Evolutionary conservation across 176 grass and related monocot genomes (phyloP).

Genomic region (Rhynchospora pubera): DNA sequence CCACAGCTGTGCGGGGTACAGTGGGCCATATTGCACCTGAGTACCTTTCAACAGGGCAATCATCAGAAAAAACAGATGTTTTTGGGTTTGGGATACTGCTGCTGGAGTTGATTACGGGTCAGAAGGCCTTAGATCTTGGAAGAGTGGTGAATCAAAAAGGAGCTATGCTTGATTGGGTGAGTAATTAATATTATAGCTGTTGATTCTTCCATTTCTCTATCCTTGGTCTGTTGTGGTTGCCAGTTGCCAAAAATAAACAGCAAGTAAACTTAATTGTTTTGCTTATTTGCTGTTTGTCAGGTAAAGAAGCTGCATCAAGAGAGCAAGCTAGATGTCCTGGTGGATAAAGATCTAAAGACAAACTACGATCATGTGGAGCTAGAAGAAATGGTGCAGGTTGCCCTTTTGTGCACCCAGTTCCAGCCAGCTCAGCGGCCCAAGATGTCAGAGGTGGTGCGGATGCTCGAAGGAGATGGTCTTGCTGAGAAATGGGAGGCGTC

Average conservation of each 20-base stretch:
- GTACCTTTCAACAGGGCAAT: constrained; percentile 30
- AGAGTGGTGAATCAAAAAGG: constrained; percentile 45
- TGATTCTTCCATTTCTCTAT: background rate
- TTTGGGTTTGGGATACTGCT: constrained; percentile 69
- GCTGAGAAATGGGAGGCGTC: constrained; percentile 60
- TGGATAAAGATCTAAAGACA: constrained; percentile 41
- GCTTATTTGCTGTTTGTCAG: constrained; percentile 25
- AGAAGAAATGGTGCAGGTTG: constrained; percentile 65
- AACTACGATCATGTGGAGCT: constrained; percentile 40
- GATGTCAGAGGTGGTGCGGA: constrained; percentile 62
- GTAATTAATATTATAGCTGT: background rate
- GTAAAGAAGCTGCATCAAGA: constrained; percentile 61
- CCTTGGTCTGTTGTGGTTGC: background rate
- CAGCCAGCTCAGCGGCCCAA: constrained; percentile 43
- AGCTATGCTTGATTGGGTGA: constrained; percentile 64
- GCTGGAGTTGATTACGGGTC: constrained; percentile 72
- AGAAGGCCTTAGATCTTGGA: constrained; percentile 39
- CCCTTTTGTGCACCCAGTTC: constrained; percentile 67
- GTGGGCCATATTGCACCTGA: constrained; percentile 73
- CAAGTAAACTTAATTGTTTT: background rate
- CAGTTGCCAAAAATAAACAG: constrained; percentile 1
- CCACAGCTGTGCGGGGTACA: constrained; percentile 51
- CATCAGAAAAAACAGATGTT: constrained; percentile 86
- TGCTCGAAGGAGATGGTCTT: constrained; percentile 59
- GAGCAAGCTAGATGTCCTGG: constrained; percentile 37